Evolutionary conservation across 2,329 filamentous ascomycete species (phyloP).

Genomic region (Lachnellula willkommii): DNA sequence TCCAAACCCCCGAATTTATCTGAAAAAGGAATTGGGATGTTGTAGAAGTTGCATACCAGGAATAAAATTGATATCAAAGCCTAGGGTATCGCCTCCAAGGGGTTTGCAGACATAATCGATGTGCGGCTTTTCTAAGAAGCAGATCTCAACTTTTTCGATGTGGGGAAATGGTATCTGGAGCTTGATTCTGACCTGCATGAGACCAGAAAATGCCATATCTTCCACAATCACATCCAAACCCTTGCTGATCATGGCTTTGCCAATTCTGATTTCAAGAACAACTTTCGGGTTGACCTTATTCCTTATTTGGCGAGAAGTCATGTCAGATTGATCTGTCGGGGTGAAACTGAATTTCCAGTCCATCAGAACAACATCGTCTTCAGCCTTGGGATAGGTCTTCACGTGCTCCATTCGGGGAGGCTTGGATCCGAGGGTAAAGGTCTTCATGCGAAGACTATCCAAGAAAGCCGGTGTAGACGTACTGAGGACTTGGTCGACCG

Average conservation of each 20-base stretch:
- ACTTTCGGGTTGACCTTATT: conserved; percentile 97
- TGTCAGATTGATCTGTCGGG: conserved; percentile 85
- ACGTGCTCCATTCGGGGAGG: conserved; percentile 95
- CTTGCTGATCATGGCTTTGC: conserved; percentile 95
- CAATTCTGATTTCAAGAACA: conserved; percentile 87
- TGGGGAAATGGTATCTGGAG: conserved; percentile 94
- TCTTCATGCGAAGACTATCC: conserved; percentile 89
- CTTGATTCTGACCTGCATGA: conserved; percentile 97
- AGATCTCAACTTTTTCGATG: conserved; percentile 90
- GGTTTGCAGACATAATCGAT: conserved; percentile 99
- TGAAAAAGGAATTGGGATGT: too few relatives aligned
- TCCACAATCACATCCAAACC: conserved; percentile 96
- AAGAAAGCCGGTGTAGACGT: conserved; percentile 87
- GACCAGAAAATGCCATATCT: conserved; percentile 90
- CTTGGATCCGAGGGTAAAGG: conserved; percentile 89
- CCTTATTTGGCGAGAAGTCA: conserved; percentile 84
- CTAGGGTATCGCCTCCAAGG: conserved; percentile 87
- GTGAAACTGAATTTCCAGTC: conserved; percentile 99
- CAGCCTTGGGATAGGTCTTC: conserved; percentile 93
- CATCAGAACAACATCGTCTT: conserved; percentile 95
- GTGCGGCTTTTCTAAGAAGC: conserved; percentile 75
- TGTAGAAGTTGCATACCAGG: conserved; percentile 49
- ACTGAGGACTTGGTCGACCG: conserved; percentile 93
- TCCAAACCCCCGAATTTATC: too few relatives aligned
- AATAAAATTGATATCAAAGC: conserved; percentile 99